Conservation (phyloP, 140 eudicot species). For the Bidens hawaiensis region DNA sequence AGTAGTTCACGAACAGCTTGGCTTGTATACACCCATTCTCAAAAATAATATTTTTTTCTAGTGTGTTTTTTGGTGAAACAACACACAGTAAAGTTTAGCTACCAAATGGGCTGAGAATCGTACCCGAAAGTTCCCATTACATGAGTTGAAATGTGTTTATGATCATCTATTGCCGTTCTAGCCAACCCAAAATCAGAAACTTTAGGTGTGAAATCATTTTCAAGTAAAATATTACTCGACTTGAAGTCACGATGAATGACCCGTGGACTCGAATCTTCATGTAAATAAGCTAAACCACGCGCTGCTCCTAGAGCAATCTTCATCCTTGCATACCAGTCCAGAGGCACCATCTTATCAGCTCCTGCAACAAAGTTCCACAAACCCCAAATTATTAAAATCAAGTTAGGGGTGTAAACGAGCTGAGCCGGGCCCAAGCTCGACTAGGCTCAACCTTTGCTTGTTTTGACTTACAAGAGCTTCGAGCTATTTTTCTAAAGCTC, state of each 20-base stretch:
- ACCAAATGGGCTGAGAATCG: not conserved
- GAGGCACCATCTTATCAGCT: conserved; percentile 51
- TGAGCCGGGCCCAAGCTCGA: too few relatives aligned
- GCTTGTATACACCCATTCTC: too few relatives aligned
- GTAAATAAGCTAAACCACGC: conserved; percentile 92
- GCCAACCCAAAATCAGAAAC: conserved; percentile 99
- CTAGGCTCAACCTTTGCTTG: too few relatives aligned
- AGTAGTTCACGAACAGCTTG: too few relatives aligned
- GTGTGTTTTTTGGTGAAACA: not conserved
- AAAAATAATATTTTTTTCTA: not conserved
- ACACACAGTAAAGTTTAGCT: not conserved
- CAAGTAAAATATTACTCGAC: conserved; percentile 88
- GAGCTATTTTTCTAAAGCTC: too few relatives aligned
- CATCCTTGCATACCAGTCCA: conserved; percentile 84
- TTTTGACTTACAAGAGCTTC: too few relatives aligned
- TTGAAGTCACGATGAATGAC: conserved; percentile 98
- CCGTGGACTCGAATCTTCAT: conserved; percentile 97
- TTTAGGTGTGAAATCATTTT: conserved; percentile 90
- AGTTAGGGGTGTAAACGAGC: too few relatives aligned
- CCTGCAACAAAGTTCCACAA: conserved; percentile 31
- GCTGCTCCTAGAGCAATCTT: conserved; percentile 94
- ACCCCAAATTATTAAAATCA: too few relatives aligned
- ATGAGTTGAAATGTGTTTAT: conserved; percentile 85
- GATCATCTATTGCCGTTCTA: conserved; percentile 73
- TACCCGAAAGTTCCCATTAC: conserved; percentile 99